Base-by-base conservation (phyloP, 2,329 filamentous ascomycete species). In the Aspergillus oerlinghausenensis region DNA sequence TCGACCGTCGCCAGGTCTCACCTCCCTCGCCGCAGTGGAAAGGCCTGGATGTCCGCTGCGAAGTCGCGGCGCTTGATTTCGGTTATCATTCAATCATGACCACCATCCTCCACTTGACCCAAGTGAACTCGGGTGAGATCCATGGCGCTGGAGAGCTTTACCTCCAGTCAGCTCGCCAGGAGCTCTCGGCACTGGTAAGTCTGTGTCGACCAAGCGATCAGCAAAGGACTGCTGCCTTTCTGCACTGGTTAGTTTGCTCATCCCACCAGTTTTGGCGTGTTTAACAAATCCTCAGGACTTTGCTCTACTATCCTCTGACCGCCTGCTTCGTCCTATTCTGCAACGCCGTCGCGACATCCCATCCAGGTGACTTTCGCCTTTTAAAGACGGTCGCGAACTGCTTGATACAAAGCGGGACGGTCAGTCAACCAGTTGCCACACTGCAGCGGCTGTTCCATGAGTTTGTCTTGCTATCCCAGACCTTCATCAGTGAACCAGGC, bases 251-350 rank as follows among this genome's bases (percentile, higher is more conserved):
- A 55, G 55, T 56, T 10, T 9, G 17, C 17, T 11, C 8, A 38
- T 17, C 4, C 23, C 3, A 5, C 6, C 11, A 14, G 14, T 21
- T 21, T n/a, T 25, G 4, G 7, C 26, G 38, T 6, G 32, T 10
- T 17, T 50, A 43, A 32, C 25, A n/a, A 10, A 38, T 29, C 23
- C 7, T 10, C 23, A 65, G 64, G 62, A 65, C 64, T 6, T 53
- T 65, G 7, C 45, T 65, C 0, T 63, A 59, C 25, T 66, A 63
- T 42, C 64, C 64, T 11, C 43, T 63, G n/a, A 66, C 64, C 1
- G 59, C 64, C 4, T 64, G 55, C 47, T 59, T 66, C n/a, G 57
- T 59, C 3, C 50, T 66, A 9, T 65, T 66, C 49, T 66, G 62
- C 54, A 66, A 65, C n/a, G 54, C 60, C 7, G 47, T 66, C 0